Evolutionary conservation across 306 rosid genomes (phyloP), one percentile per base, ranked within the genome.

Genomic region (Hippophae gyantsensis): DNA sequence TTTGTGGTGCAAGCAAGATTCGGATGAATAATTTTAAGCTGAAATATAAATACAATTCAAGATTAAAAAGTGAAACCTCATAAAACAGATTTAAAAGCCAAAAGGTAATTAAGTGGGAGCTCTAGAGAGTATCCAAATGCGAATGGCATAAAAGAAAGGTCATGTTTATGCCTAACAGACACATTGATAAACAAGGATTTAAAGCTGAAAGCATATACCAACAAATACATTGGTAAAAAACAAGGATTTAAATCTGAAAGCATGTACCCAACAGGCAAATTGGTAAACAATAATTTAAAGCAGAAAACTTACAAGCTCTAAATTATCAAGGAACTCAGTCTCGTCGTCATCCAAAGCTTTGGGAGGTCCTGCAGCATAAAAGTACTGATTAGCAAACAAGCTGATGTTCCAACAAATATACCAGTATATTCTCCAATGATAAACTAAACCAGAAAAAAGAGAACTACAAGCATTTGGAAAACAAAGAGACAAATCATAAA

Each of bases 281-380:
- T 43, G 40, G 42, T 0, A 25, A 55, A 26, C 38, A 14, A 23
- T 41, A 8, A 25, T 12, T 25, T 25, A 9, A 54, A 54, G 26
- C 18, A 0, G 48, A 65, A 42, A 41, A 8, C 32, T 66, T 57
- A 90, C 95, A 46, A 52, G 52, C 74, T 92, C 96, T 63, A 67
- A 73, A 13, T 65, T 84, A 10, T 92, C 96, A 64, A 92, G 95
- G 74, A 90, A 90, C 66, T 90, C 96, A 0, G 95, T 81, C 87
- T 87, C 98, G 6, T 92, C 98, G 23, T 87, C 96, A 2, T 92
- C 98, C 79, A 92, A 76, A 71, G 98, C 92, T 82, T 92, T 92
- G 49, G 98, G 96, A 8, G 98, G 98, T 67, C 98, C 95, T 90
- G 73, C 43, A 57, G 72, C 18, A 50, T 48, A 38, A 14, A 68